Evolutionary conservation across 2,329 filamentous ascomycete genomes (phyloP).

Genomic region (Aspergillus aculeatinus): DNA sequence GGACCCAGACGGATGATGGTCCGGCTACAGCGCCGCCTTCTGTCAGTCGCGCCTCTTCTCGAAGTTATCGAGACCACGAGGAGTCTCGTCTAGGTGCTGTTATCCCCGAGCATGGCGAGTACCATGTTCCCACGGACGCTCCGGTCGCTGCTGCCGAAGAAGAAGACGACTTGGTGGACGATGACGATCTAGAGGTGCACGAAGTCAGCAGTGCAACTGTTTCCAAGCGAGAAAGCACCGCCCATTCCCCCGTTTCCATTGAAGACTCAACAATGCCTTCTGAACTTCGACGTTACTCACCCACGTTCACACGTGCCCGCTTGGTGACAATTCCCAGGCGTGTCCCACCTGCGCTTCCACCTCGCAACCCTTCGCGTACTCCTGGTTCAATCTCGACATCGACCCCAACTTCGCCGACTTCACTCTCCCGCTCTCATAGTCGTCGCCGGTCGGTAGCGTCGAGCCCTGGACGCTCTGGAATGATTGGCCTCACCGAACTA

Average conservation of each 20-base stretch:
- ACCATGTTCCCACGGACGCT: slow-evolving; percentile 9
- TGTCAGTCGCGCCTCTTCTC: slow-evolving; percentile 35
- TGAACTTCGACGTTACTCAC: slow-evolving; percentile 61
- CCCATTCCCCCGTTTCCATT: slow-evolving; percentile 20
- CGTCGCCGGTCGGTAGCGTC: slow-evolving; percentile 22
- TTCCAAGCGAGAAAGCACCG: slow-evolving; percentile 45
- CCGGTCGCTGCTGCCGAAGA: slow-evolving; percentile 15
- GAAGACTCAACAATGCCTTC: slow-evolving; percentile 53
- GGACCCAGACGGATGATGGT: slow-evolving; percentile 65
- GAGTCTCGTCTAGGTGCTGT: slow-evolving; percentile 29
- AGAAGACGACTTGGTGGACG: slow-evolving; percentile 15
- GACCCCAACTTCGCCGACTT: slow-evolving; percentile 24
- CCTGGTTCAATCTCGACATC: slow-evolving; percentile 23
- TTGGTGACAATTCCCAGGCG: slow-evolving; percentile 84
- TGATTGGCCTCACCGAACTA: slow-evolving; percentile 20
- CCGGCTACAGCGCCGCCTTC: slow-evolving; percentile 31
- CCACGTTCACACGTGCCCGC: slow-evolving; percentile 71
- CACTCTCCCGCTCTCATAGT: slow-evolving; percentile 26
- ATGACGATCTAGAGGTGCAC: slow-evolving; percentile 39
- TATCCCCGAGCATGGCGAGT: slow-evolving; percentile 22
- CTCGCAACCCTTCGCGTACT: slow-evolving; percentile 61
- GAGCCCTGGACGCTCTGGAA: slow-evolving; percentile 23
- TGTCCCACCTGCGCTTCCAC: slow-evolving; percentile 71
- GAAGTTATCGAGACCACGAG: slow-evolving; percentile 30
- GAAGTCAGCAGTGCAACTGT: slow-evolving; percentile 56